Evolutionary conservation across 495 filamentous ascomycete genomes (phyloP), one percentile per base, ranked within the genome.

Genomic region (Trichoderma orchidacearum): DNA sequence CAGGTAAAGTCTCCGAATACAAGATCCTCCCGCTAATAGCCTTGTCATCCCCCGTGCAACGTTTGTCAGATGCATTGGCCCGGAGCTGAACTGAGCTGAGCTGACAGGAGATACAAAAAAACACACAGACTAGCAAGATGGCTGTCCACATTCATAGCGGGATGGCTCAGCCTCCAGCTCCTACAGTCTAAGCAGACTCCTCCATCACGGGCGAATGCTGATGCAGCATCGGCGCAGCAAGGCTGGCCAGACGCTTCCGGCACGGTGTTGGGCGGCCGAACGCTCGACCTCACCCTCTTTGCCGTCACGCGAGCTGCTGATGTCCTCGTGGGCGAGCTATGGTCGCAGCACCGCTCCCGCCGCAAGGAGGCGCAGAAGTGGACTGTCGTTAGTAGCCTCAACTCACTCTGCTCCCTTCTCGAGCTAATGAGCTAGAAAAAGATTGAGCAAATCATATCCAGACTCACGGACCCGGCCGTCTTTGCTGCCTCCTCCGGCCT

Each of bases 201-300:
- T 5, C 58, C 65, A 18, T 48, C 41, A 11, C 27, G 18, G 41
- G 7, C 18, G 13, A 23, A 48, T 3, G 13, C 41, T 9, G 41
- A 23, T 25, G 6, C 27, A 23, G 41, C 41, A 9, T 25, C 41
- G n/a, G 41, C 27, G 8, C 41, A 48, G 41, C 41, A 48, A 48
- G 41, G 41, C 21, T 13, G 23, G 41, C 6, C 41, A 11, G 41
- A 48, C 3, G 41, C 41, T 17, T 7, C 21, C 0, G 7, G 8
- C 41, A 17, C 11, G 9, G 41, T 6, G 8, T 70, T 83, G 56
- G 87, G 83, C 3, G 91, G 91, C 54, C 82, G 83, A 56, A 94
- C 90, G 11, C 76, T 96, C 63, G 90, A 95, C 68, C 77, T 96
- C 29, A 93, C 91, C 1, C 72, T 95, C 31, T 92, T 93, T 64